Conservation (phyloP, 257 asterid genomes). For the Paulownia fortunei region DNA sequence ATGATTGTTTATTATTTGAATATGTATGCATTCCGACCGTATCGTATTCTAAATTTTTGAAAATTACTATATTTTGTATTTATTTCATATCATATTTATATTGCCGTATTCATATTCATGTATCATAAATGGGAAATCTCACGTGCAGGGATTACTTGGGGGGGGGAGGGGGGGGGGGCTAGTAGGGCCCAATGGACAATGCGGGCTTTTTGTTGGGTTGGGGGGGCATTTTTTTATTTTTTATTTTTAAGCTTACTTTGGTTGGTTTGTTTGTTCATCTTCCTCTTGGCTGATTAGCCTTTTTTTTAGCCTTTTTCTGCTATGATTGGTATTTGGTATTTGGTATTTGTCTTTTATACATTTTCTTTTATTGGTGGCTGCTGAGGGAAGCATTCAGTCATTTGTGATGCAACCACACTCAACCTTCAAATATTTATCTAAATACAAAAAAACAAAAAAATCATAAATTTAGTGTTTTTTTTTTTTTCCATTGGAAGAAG, state of each 20-base stretch:
- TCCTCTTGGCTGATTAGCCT: conserved; percentile 21
- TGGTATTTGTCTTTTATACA: conserved; percentile 5
- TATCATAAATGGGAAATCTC: no score
- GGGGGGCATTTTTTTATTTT: conserved; percentile 2
- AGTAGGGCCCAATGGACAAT: neutral
- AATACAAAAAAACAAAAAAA: no score
- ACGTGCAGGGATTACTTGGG: neutral
- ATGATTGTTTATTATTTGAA: no score
- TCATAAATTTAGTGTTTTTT: no score
- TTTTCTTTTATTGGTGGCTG: conserved; percentile 32
- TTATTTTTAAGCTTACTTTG: conserved; percentile 29
- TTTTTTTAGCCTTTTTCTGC: neutral
- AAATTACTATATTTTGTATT: no score
- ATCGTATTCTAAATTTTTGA: no score
- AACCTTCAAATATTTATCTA: neutral
- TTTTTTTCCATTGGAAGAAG: neutral
- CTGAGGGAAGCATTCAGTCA: conserved; percentile 47
- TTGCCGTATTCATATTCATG: no score
- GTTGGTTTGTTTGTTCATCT: conserved; percentile 25
- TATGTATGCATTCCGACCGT: no score
- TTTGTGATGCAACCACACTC: conserved; percentile 38
- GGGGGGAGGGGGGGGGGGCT: neutral
- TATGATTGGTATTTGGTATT: conserved; percentile 28
- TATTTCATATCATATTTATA: no score
- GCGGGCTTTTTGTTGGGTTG: conserved; percentile 16